Conservation (phyloP, 208 protist species). For the Leishmania aethiopica region DNA sequence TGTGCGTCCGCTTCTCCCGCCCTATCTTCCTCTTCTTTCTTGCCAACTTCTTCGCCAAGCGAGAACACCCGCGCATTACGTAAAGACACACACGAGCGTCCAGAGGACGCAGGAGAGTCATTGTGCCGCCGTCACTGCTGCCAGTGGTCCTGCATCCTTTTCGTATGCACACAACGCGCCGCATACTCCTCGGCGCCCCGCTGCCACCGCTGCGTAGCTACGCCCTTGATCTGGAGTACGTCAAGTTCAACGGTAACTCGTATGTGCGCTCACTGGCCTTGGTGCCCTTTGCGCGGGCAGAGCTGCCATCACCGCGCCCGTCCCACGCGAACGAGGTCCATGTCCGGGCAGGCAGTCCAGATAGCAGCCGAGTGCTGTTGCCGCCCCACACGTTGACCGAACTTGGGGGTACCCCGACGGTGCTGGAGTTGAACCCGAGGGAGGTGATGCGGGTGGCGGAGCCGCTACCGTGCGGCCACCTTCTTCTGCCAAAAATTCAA, state of each 20-base stretch:
- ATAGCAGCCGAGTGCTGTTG: neutral
- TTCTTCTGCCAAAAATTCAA: constrained; percentile 37
- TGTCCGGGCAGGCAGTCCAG: neutral
- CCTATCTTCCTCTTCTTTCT: neutral
- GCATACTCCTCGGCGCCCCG: neutral
- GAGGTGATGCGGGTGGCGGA: constrained; percentile 58
- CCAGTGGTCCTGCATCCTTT: neutral
- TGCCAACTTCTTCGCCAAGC: neutral
- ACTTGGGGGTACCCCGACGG: constrained; percentile 22
- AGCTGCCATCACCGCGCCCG: neutral
- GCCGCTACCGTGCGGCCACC: constrained; percentile 69
- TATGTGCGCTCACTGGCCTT: constrained; percentile 61
- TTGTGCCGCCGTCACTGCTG: neutral
- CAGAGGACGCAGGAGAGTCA: neutral
- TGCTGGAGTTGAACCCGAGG: constrained; percentile 39
- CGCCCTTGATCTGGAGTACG: constrained; percentile 76
- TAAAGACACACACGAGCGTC: neutral
- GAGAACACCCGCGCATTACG: neutral
- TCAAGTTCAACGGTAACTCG: constrained; percentile 51
- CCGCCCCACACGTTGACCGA: constrained; percentile 4
- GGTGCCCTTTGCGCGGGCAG: constrained; percentile 50
- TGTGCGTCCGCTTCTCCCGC: neutral
- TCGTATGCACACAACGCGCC: constrained; percentile 11
- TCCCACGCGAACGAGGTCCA: neutral
- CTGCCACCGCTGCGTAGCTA: constrained; percentile 15